These are phyloP conservation scores for Smittium culicis DNA, from an alignment of 371 early-diverging fungal genomes.

Conservation along the genomic window DNA sequence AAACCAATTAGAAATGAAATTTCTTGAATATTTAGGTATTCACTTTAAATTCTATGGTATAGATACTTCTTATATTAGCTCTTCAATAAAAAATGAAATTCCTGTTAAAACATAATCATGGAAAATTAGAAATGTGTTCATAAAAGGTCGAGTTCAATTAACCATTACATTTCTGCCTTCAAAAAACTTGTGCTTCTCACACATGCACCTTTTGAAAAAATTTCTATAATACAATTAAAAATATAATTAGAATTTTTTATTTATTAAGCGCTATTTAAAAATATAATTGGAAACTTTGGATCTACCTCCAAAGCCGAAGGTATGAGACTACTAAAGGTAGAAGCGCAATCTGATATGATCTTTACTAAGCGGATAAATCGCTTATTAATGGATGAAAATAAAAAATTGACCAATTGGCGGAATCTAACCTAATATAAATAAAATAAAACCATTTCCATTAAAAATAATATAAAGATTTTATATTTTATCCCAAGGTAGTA, in stretches of 20 bases:
- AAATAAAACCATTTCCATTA: background rate
- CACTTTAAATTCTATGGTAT: constrained; percentile 6
- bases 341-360: constrained; percentile 1
- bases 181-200: constrained; percentile 5
- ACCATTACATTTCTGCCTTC: constrained; percentile 7
- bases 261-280: background rate
- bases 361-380: constrained; percentile 3
- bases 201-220: background rate
- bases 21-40: constrained; percentile 7
- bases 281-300: constrained; percentile 5
- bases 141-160: background rate
- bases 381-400: background rate
- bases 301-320: background rate
- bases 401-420: background rate
- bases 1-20: background rate
- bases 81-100: background rate
- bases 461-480: background rate
- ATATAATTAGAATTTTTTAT: too few relatives aligned
- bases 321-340: background rate
- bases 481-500: background rate
- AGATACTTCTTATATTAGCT: background rate
- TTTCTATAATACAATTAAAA: background rate
- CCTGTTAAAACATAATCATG: background rate
- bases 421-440: background rate
- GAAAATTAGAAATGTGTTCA: background rate